phyloP scores from a whole-genome alignment of 176 grass and related monocot species.

The Bothriochloa decipiens region DNA sequence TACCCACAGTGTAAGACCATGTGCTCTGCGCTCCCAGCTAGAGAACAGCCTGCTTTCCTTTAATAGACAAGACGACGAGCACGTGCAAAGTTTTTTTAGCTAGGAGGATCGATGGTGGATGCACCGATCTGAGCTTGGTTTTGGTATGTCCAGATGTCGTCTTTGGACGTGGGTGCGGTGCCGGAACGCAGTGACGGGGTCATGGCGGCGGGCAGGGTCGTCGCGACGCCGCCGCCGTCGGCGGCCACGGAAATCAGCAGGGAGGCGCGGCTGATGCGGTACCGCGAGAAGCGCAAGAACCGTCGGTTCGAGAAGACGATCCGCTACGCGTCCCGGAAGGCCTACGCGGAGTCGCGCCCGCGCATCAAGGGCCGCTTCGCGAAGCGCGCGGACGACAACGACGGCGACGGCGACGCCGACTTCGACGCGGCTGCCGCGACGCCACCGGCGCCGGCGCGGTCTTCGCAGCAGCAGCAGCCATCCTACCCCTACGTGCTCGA shows the following conservation, averaged over 20 bases:
- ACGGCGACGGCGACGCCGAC: background rate
- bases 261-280: conserved; percentile 78
- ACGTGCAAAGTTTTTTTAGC: too few species aligned
- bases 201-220: background rate
- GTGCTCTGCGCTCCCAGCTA: too few species aligned
- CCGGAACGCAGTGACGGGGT: conserved; percentile 33
- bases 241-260: conserved; percentile 51
- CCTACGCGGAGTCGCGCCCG: conserved; percentile 79
- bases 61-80: too few species aligned
- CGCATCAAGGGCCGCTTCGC: conserved; percentile 87
- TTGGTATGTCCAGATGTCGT: conserved; percentile 52
- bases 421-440: background rate
- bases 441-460: background rate
- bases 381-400: conserved; percentile 58
- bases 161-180: background rate
- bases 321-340: conserved; percentile 84
- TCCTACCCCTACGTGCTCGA: conserved; percentile 52
- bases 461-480: background rate
- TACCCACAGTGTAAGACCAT: too few species aligned
- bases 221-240: background rate
- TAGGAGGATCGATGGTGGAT: too few species aligned
- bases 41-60: too few species aligned
- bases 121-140: too few species aligned
- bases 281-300: conserved; percentile 89
- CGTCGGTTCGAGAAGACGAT: conserved; percentile 92